Percentiles rank a stretch among this genome's conserved stretches.
Evolutionary conservation across 2,329 filamentous ascomycete genomes (phyloP).

Genomic region (Pseudogymnoascus sp.): DNA sequence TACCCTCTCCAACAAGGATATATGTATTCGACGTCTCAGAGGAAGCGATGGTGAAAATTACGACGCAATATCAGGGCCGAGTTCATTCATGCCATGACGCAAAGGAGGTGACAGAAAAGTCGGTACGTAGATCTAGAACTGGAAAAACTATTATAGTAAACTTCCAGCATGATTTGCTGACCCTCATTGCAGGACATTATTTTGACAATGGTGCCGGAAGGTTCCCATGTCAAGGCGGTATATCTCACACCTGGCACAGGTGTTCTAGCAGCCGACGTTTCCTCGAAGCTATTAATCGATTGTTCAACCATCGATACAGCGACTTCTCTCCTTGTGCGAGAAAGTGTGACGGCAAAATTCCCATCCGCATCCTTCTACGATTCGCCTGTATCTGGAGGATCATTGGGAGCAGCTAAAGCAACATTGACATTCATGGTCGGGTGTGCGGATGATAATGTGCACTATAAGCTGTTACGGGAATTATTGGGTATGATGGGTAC

Average conservation of each 20-base stretch:
- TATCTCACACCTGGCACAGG: constrained; percentile 40
- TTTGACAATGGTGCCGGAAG: constrained; percentile 62
- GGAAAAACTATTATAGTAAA: too few species aligned
- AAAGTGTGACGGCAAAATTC: constrained; percentile 8
- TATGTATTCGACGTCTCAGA: too few species aligned
- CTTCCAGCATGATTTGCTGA: too few species aligned
- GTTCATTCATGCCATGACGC: too few species aligned
- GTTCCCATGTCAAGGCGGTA: constrained; percentile 59
- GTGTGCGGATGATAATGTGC: constrained; percentile 26
- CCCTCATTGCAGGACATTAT: constrained; percentile 42
- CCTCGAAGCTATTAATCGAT: constrained; percentile 54
- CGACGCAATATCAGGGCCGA: too few species aligned
- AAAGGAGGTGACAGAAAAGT: not conserved
- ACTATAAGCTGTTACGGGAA: constrained; percentile 35
- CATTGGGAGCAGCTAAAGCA: constrained; percentile 28
- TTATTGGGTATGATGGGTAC: constrained; percentile 45
- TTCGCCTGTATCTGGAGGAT: constrained; percentile 31
- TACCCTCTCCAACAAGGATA: constrained; percentile 32
- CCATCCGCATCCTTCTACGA: constrained; percentile 28
- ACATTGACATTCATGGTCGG: constrained; percentile 34
- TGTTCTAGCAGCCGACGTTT: constrained; percentile 39
- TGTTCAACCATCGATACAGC: constrained; percentile 65
- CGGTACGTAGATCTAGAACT: not conserved
- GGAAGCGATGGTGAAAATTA: too few species aligned
- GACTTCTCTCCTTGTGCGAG: constrained; percentile 36